Conservation (phyloP, 2,329 filamentous ascomycete genomes). For the Colletotrichum scovillei region DNA sequence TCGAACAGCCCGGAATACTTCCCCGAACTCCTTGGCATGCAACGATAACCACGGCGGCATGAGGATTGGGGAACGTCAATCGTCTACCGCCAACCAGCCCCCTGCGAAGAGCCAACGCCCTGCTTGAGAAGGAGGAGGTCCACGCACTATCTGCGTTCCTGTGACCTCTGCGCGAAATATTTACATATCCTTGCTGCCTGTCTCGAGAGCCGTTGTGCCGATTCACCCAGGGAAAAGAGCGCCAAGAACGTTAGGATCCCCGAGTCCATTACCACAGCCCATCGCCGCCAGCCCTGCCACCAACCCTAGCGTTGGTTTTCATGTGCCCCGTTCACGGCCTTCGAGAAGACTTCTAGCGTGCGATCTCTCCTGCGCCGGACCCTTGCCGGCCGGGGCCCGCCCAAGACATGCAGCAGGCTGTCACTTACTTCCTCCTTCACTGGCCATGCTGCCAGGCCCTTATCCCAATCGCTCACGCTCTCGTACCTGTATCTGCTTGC, state of each 20-base stretch:
- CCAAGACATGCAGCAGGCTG: conserved; percentile 12
- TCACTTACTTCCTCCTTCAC: neutral
- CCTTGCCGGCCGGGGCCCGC: neutral
- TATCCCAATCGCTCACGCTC: neutral
- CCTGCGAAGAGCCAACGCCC: neutral
- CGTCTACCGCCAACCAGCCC: neutral
- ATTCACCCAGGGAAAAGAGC: neutral
- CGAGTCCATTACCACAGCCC: no score
- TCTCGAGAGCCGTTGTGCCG: neutral
- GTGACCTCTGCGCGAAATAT: conserved; percentile 7
- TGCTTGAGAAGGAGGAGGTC: neutral
- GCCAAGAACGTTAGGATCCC: neutral
- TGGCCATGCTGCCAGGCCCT: neutral
- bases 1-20: neutral
- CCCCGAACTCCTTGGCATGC: neutral
- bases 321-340: neutral
- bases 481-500: neutral
- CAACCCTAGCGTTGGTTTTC: neutral
- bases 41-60: neutral
- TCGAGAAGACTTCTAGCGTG: conserved; percentile 27
- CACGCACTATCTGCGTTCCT: neutral
- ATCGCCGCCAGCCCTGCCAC: neutral
- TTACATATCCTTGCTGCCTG: neutral
- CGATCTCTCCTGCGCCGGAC: conserved; percentile 9
- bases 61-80: no score